These are phyloP conservation scores for Scopulariopsis brevicaulis DNA, from an alignment of 2,329 filamentous ascomycete genomes.

Conservation along the genomic window DNA sequence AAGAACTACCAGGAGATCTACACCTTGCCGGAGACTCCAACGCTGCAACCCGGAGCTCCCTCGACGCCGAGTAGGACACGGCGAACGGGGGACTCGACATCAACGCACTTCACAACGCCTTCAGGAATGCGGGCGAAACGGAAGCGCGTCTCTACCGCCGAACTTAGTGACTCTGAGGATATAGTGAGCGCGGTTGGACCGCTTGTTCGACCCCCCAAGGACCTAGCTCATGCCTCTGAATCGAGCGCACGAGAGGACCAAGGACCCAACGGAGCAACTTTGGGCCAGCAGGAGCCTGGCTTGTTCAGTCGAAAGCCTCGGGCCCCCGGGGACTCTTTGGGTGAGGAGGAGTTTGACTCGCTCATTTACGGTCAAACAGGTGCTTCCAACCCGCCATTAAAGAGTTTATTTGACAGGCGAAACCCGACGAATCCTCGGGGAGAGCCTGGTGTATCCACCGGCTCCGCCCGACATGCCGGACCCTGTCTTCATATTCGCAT, in stretches of 20 bases:
- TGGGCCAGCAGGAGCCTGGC: neutral
- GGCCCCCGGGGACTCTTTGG: neutral
- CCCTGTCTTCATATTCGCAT: constrained; percentile 11
- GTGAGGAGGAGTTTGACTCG: neutral
- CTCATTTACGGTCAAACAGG: constrained; percentile 1
- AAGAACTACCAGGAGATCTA: neutral
- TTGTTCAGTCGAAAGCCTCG: neutral
- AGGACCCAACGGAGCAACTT: neutral
- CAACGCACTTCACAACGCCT: neutral
- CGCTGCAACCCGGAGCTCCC: neutral
- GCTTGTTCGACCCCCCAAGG: neutral
- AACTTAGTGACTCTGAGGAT: neutral
- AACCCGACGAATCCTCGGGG: neutral
- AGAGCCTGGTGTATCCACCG: neutral
- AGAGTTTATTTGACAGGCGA: neutral
- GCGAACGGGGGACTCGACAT: neutral
- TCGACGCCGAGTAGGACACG: neutral
- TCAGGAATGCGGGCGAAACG: neutral
- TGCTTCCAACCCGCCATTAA: neutral
- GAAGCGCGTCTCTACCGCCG: neutral
- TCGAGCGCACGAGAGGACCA: neutral
- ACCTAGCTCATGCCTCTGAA: neutral
- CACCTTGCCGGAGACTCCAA: neutral
- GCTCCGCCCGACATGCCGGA: neutral
- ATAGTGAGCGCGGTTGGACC: neutral